Evolutionary conservation across 2,329 filamentous ascomycete genomes (phyloP), one percentile per base, ranked within the genome.

Genomic region (Canariomyces notabilis): DNA sequence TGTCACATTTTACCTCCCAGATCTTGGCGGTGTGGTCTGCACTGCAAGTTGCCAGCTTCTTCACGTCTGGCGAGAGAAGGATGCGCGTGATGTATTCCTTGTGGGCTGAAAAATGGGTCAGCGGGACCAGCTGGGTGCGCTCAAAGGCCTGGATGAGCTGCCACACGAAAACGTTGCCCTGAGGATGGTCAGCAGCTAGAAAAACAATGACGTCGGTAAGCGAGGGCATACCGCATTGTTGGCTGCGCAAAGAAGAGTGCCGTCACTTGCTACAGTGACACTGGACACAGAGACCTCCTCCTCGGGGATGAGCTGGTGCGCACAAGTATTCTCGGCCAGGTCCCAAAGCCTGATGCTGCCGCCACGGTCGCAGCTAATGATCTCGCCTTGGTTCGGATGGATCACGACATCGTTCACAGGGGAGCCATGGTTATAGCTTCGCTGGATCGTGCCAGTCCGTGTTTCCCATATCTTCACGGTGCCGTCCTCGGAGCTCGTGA

Each of bases 351-450:
- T 77, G 50, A 98, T 89, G 64, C 89, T 95, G 38, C 93, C 93
- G 38, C 86, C 84, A 26, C 91, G 82, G 65, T 98, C 93, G 64
- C 91, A 96, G 65, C 88, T 95, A 61, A 98, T 95, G 51, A 98
- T 85, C 71, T 98, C 93, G 50, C 91, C 93, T 71, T 98, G 93
- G 63, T 98, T 98, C 0, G 93, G 93, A 65, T 98, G 93, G 46
- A 98, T 98, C n/a, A 97, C 93, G 7, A 98, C 93, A 66, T 98
- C 93, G 62, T 96, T 98, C 42, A 91, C 93, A 0, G 93, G 83
- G 26, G 82, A 84, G 43, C 85, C 87, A 64, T 98, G 93, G 57
- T 80, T 84, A 66, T 98, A 98, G 68, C 91, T 95, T 44, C 93
- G 81, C 69, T 98, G 93, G 44, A 97, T 82, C 48, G 79, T 83